Base-by-base conservation (phyloP, 495 filamentous ascomycete genomes). In the Xylaria acuta region DNA sequence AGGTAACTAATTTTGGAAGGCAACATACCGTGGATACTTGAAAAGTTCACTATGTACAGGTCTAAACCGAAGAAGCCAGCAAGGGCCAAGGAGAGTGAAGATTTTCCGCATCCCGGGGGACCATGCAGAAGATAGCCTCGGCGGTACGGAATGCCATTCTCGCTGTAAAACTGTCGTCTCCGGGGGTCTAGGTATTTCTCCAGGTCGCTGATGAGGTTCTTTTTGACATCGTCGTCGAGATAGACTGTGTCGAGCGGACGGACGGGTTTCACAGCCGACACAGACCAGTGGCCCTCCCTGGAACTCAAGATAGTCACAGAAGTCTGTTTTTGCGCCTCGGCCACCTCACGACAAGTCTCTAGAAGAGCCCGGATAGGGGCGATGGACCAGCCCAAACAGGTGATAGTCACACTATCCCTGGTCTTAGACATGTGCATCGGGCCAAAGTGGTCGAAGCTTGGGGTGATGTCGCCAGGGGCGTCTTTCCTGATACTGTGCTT, bases 61-160 rank as follows among this genome's bases (percentile, higher is more conserved):
- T 86, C 82, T 5, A 90, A 73, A 16, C 87, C 86, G 73, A 89
- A 90, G 49, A 84, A 80, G 2, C 88, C 88, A 4, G 88, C 87
- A 27, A 88, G 80, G 1, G 88, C 88, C 53, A 89, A 86, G 25
- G 79, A 80, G 6, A 85, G 69, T 9, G 79, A 80, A 3, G 78
- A 81, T 66, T 86, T 86, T 11, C 84, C 84, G 25, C 72, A 95
- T 77, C 93, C 93, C 9, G 93, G 93, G 22, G 93, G 92, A 34
- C 93, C 93, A 65, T 92, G 93, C 14, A 96, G 84, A 76, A 96
- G 92, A 51, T 93, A 93, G 72, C 93, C 93, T 63, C 93, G 89
- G 49, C 93, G 92, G 38, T 90, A 90, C 0, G 88, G 88, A 40
- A 90, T 85, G 7, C 88, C 88, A 27, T 86, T 81, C 58, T 86